These are phyloP conservation scores for Dionaea muscipula DNA, from an alignment of 179 eudicot genomes.

Conservation along the genomic window DNA sequence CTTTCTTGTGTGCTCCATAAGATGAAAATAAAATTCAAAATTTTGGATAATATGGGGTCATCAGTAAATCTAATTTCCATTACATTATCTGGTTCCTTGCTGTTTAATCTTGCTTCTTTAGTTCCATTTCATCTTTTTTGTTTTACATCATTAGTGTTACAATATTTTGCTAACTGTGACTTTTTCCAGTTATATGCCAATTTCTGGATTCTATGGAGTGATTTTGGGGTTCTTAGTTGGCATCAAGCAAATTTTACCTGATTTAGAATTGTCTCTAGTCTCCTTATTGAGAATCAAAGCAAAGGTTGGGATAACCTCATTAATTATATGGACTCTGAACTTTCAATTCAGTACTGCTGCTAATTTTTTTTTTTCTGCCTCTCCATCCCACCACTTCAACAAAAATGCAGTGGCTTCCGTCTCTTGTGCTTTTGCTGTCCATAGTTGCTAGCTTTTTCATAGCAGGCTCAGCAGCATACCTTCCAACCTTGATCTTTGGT, in stretches of 20 bases:
- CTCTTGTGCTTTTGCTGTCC: conserved; percentile 47
- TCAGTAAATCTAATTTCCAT: too few species aligned
- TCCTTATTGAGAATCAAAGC: conserved; percentile 49
- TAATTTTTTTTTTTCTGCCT: not conserved
- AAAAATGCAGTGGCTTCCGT: conserved; percentile 89
- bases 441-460: conserved; percentile 53
- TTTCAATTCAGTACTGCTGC: not conserved
- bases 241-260: conserved; percentile 87
- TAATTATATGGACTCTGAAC: not conserved
- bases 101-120: too few species aligned
- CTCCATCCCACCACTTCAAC: not conserved
- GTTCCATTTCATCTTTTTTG: too few species aligned
- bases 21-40: too few species aligned
- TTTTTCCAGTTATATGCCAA: conserved; percentile 61
- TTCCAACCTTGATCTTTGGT: conserved; percentile 74
- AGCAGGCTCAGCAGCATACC: conserved; percentile 54
- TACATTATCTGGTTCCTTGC: too few species aligned
- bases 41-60: too few species aligned
- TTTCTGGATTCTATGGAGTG: conserved; percentile 89
- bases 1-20: too few species aligned
- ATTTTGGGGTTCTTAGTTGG: conserved; percentile 86
- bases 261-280: conserved; percentile 60
- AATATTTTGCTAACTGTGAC: too few species aligned
- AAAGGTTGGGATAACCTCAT: conserved; percentile 41
- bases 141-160: too few species aligned